A percentile compares a stretch with the other conserved stretches of the same genome.
Conservation (phyloP, 1,139 yeast genomes). For the Kluyveromyces marxianus region DNA sequence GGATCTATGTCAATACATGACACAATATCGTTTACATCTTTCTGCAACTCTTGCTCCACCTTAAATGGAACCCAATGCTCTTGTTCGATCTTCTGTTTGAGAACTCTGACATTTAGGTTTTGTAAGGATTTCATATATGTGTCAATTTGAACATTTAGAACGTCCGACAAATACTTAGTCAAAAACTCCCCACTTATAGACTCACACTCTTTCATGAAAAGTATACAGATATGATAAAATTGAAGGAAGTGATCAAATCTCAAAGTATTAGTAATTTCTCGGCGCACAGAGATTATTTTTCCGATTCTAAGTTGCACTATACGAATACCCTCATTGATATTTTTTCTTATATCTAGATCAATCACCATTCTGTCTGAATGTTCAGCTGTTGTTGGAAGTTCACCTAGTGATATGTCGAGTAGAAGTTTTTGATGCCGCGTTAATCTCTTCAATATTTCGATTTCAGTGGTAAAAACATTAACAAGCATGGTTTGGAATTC, state of each 20-base stretch:
- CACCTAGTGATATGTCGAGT: slow-evolving; percentile 62
- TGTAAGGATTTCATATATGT: slow-evolving; percentile 55
- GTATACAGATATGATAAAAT: slow-evolving; percentile 57
- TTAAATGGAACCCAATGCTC: slow-evolving; percentile 77
- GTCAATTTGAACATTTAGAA: slow-evolving; percentile 59
- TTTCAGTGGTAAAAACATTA: slow-evolving; percentile 52
- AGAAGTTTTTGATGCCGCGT: slow-evolving; percentile 73
- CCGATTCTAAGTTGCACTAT: slow-evolving; percentile 71
- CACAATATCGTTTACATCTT: slow-evolving; percentile 46
- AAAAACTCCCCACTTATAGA: slow-evolving; percentile 67
- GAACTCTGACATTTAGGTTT: slow-evolving; percentile 37
- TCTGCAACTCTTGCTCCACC: slow-evolving; percentile 44
- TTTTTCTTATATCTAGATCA: slow-evolving; percentile 54
- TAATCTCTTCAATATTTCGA: slow-evolving; percentile 67
- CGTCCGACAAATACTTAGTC: slow-evolving; percentile 55
- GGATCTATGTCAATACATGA: slow-evolving; percentile 45
- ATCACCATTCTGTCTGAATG: slow-evolving; percentile 35
- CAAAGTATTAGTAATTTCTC: slow-evolving; percentile 58
- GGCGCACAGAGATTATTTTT: slow-evolving; percentile 69
- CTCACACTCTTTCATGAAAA: slow-evolving; percentile 80
- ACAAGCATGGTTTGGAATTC: slow-evolving; percentile 71
- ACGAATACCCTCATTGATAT: slow-evolving; percentile 56
- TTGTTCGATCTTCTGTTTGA: slow-evolving; percentile 48
- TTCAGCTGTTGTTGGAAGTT: slow-evolving; percentile 31
- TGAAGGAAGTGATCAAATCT: slow-evolving; percentile 51